Percentiles rank a stretch among this genome's conserved stretches.
These are phyloP conservation scores for Camptophora hylomeconis DNA, from an alignment of 2,329 filamentous ascomycete species.

Conservation along the genomic window DNA sequence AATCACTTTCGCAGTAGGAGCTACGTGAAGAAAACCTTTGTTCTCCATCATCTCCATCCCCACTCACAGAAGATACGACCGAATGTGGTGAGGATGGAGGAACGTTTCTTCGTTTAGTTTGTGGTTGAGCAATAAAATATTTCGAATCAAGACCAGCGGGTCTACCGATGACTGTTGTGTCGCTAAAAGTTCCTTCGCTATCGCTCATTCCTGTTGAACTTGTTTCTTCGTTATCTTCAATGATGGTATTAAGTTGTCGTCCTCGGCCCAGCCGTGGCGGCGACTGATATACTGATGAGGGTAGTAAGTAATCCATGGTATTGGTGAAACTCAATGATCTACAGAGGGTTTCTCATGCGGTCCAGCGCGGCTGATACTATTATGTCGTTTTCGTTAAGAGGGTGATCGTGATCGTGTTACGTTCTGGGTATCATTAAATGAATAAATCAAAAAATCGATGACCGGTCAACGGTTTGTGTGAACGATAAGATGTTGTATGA, in stretches of 20 bases:
- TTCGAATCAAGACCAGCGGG: constrained; percentile 20
- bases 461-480: too few relatives aligned
- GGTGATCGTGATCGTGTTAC: too few relatives aligned
- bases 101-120: too few relatives aligned
- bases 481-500: too few relatives aligned
- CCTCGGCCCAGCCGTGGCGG: constrained; percentile 45
- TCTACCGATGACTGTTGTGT: constrained; percentile 19
- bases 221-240: constrained; percentile 39
- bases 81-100: constrained; percentile 23
- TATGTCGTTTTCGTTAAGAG: too few relatives aligned
- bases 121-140: constrained; percentile 8
- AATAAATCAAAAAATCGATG: too few relatives aligned
- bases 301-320: constrained; percentile 31
- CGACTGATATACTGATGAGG: constrained; percentile 38
- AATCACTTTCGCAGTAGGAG: constrained; percentile 73
- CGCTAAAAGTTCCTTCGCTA: constrained; percentile 26
- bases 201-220: constrained; percentile 20
- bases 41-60: constrained; percentile 50
- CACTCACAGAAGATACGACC: constrained; percentile 38
- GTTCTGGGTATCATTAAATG: too few relatives aligned
- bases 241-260: constrained; percentile 50
- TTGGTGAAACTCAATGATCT: too few relatives aligned
- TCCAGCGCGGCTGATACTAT: too few relatives aligned
- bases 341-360: too few relatives aligned
- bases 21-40: constrained; percentile 68